A percentile compares a stretch with the other conserved stretches of the same genome.
Conservation (phyloP, 2,329 filamentous ascomycete species). For the Cladophialophora immunda region DNA sequence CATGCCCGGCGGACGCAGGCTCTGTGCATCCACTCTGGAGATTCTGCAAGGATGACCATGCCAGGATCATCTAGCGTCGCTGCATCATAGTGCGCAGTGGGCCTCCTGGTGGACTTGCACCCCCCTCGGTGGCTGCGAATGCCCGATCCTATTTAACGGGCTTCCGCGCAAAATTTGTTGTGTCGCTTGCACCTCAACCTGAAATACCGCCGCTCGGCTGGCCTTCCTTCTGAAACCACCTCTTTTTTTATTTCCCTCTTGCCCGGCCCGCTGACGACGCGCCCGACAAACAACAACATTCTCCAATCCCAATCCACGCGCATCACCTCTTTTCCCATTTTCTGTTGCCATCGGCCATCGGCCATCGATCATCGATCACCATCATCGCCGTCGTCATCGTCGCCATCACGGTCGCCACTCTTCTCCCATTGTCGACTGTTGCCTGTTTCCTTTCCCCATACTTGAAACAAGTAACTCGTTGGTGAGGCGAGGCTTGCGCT, state of each 20-base stretch:
- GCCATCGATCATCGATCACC: background rate
- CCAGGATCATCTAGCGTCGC: background rate
- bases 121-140: constrained; percentile 9
- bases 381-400: background rate
- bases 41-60: constrained; percentile 5
- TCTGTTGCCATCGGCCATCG: background rate
- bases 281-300: constrained; percentile 8
- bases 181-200: constrained; percentile 10
- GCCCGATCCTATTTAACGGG: constrained; percentile 10
- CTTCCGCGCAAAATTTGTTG: constrained; percentile 8
- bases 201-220: constrained; percentile 10
- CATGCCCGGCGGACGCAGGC: background rate
- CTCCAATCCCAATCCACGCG: constrained; percentile 9
- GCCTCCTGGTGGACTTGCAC: background rate
- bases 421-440: background rate
- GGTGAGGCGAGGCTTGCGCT: constrained; percentile 6
- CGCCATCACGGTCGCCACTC: background rate
- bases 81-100: background rate
- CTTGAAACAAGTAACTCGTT: background rate
- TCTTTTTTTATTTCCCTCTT: background rate
- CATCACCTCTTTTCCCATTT: background rate
- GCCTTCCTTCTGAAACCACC: constrained; percentile 8
- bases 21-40: constrained; percentile 3
- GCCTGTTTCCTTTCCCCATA: background rate
- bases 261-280: constrained; percentile 4